phyloP scores from a whole-genome alignment of 805 yeast species.

The Schwanniomyces pseudopolymorphus region DNA sequence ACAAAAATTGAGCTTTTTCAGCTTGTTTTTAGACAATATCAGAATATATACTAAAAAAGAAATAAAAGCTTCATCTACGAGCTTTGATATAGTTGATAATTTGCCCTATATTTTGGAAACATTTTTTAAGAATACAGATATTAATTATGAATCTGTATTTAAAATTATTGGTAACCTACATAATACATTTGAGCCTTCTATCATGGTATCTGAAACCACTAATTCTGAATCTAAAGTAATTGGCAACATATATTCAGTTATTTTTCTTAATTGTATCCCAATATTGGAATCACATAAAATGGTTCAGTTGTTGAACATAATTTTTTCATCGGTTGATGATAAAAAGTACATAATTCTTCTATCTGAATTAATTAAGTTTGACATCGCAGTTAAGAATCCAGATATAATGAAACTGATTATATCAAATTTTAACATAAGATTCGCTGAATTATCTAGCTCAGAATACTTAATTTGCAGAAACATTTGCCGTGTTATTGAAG shows the following conservation, averaged over 20 bases:
- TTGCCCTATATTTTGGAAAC: conserved; percentile 23
- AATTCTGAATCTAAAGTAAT: conserved; percentile 1
- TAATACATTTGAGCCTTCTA: conserved; percentile 32
- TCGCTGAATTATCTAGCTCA: conserved; percentile 12
- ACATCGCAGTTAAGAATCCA: conserved; percentile 6
- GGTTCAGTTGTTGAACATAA: conserved; percentile 12
- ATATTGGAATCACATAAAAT: conserved; percentile 9
- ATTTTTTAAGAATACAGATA: conserved; percentile 16
- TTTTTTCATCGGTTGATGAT: conserved; percentile 16
- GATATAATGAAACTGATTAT: conserved; percentile 15
- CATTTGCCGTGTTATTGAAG: conserved; percentile 12
- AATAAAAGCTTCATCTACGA: conserved; percentile 24
- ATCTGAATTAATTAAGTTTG: conserved; percentile 13
- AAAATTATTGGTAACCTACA: conserved; percentile 25
- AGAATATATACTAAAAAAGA: conserved; percentile 31
- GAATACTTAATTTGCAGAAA: conserved; percentile 21
- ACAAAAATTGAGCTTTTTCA: conserved; percentile 22
- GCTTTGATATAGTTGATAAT: conserved; percentile 32
- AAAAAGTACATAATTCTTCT: conserved; percentile 17
- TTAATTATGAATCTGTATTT: conserved; percentile 18
- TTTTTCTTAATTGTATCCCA: conserved; percentile 8
- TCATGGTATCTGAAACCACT: conserved; percentile 8
- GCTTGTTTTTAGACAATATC: conserved; percentile 23
- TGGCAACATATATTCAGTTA: conserved; percentile 11
- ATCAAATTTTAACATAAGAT: conserved; percentile 17